A percentile compares a stretch with the other conserved stretches of the same genome.
These are phyloP conservation scores for Leishmania major DNA, from an alignment of 208 protist species.

Conservation along the genomic window DNA sequence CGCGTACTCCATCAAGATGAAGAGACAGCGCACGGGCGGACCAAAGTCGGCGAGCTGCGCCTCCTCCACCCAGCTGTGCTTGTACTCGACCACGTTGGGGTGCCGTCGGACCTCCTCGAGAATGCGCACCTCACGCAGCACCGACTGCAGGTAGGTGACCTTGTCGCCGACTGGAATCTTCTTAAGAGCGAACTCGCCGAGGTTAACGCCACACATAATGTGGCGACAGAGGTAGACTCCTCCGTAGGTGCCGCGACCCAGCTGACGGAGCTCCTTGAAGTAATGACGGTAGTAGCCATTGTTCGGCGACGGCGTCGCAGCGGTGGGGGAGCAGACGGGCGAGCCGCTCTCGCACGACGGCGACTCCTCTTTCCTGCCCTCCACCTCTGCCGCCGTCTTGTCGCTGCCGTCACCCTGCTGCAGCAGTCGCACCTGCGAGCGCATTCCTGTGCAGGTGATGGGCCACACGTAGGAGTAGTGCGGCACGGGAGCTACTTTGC, in stretches of 20 bases:
- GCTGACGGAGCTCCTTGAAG: constrained; percentile 84
- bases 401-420: constrained; percentile 8
- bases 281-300: constrained; percentile 83
- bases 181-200: constrained; percentile 90
- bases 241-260: constrained; percentile 85
- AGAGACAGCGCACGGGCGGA: constrained; percentile 86
- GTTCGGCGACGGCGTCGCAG: constrained; percentile 8
- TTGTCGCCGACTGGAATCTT: constrained; percentile 92
- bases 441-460: background rate
- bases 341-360: constrained; percentile 8
- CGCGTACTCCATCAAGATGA: constrained; percentile 93
- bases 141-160: constrained; percentile 72
- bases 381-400: background rate
- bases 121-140: constrained; percentile 84
- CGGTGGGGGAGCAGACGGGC: constrained; percentile 24
- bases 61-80: constrained; percentile 89
- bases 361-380: constrained; percentile 7
- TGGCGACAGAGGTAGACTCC: constrained; percentile 90
- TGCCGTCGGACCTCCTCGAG: constrained; percentile 83
- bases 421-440: constrained; percentile 1
- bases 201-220: constrained; percentile 75
- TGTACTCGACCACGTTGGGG: constrained; percentile 92
- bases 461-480: constrained; percentile 14
- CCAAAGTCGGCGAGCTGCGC: constrained; percentile 88
- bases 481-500: background rate